Evolutionary conservation across 2,329 filamentous ascomycete genomes (phyloP).

Genomic region (Aspergillus thermomutatus): DNA sequence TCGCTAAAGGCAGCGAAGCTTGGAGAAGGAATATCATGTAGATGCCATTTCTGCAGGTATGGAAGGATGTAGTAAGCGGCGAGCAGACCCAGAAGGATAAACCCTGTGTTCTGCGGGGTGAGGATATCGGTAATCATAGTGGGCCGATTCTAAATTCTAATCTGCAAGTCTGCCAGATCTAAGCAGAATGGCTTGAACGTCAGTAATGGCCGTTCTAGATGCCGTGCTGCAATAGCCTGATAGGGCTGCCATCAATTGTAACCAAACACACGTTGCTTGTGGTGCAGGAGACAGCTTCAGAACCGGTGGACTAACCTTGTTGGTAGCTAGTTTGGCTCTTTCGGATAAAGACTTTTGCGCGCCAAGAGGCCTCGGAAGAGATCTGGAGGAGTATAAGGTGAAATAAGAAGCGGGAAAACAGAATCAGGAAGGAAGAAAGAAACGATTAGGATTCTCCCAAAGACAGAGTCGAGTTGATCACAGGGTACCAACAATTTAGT

Average conservation of each 20-base stretch:
- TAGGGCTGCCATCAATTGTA: not conserved
- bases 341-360: not conserved
- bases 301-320: not conserved
- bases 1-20: constrained; percentile 66
- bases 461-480: not conserved
- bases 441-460: not conserved
- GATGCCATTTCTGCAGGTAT: constrained; percentile 54
- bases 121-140: constrained; percentile 28
- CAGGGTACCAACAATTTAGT: not conserved
- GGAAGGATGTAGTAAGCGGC: constrained; percentile 57
- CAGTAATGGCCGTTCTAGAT: not conserved
- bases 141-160: not conserved
- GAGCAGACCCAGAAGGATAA: constrained; percentile 47
- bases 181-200: not conserved
- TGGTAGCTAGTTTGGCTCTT: not conserved
- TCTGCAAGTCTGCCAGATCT: not conserved
- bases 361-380: not conserved
- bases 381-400: not conserved
- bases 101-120: constrained; percentile 30
- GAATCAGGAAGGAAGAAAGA: not conserved
- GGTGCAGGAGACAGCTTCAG: not conserved
- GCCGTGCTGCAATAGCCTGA: not conserved
- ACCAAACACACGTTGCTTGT: no score
- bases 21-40: constrained; percentile 51
- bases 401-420: not conserved